Evolutionary conservation across 768 basidiomycete species (phyloP), one percentile per base, ranked within the genome.

Genomic region (Lanmaoa rubissima): DNA sequence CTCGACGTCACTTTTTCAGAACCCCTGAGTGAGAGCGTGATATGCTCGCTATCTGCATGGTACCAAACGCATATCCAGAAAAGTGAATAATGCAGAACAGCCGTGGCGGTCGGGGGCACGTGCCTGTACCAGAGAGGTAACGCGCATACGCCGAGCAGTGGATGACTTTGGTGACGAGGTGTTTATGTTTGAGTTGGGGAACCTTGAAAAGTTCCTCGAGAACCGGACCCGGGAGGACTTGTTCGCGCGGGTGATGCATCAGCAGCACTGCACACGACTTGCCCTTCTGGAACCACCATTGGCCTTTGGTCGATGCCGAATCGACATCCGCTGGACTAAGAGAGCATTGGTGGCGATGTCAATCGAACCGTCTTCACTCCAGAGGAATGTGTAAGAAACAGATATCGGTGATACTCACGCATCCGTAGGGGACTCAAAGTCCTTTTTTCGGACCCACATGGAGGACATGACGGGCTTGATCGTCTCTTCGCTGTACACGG

Each of bases 361-460:
- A 32, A 4, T 48, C 21, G 16, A 14, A 13, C 17, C 44, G 5
- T 17, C 28, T 26, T 11, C 43, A 14, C 14, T 16, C 14, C 14
- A 43, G 8, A 16, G 10, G 7, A n/a, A 19, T 13, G 17, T 32
- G 12, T 1, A 14, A 32, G 19, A 28, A 11, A 35, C 16, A 10
- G 21, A 24, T 24, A 24, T 24, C 21, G 21, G 3, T 24, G 26
- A 31, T n/a, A 19, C 62, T 9, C 28, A 70, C 63, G 51, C 41
- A 12, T 63, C 36, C 1, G 45, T 38, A 1, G 50, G 59, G 4
- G 59, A 39, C 13, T 40, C 54, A 19, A 71, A 61, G 0, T 67
- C 63, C 32, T 51, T 55, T 5, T 39, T 24, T 17, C 58, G 55
- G 5, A 57, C 54, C 51, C 57, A 59, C 31, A 53, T 53, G 17